A percentile compares a stretch with the other conserved stretches of the same genome.
Conservation (phyloP, 1,284 basidiomycete genomes). For the Leccinum holopus region DNA sequence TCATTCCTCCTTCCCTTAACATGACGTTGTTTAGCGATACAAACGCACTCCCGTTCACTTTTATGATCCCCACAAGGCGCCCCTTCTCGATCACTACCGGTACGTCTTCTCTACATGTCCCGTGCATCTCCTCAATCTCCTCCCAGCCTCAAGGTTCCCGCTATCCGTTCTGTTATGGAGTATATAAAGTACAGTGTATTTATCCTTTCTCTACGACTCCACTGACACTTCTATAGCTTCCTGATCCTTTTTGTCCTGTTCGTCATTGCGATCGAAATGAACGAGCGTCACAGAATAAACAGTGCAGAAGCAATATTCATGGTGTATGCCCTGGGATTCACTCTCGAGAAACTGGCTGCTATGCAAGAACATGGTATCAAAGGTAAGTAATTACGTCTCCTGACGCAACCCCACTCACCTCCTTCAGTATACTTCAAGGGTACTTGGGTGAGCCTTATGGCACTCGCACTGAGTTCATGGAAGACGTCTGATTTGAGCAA, state of each 20-base stretch:
- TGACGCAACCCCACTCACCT: constrained; percentile 25
- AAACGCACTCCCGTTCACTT: constrained; percentile 91
- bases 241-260: constrained; percentile 82
- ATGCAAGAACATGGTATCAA: constrained; percentile 93
- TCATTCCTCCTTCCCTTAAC: background rate
- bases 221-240: constrained; percentile 62
- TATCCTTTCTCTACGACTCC: constrained; percentile 51
- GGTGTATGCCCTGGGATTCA: constrained; percentile 84
- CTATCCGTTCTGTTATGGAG: constrained; percentile 85
- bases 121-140: background rate
- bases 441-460: constrained; percentile 60
- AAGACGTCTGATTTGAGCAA: constrained; percentile 23
- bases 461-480: constrained; percentile 11
- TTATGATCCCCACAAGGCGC: constrained; percentile 92
- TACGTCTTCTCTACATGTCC: constrained; percentile 31
- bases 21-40: constrained; percentile 64
- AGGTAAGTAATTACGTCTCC: constrained; percentile 41
- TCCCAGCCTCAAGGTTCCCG: constrained; percentile 88
- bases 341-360: constrained; percentile 88
- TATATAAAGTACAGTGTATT: constrained; percentile 64
- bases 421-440: constrained; percentile 73
- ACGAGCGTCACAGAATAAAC: constrained; percentile 62
- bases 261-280: constrained; percentile 77
- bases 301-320: constrained; percentile 72
- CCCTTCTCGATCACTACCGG: constrained; percentile 91